These are phyloP conservation scores for Mortierella sp. DNA, from an alignment of 371 early-diverging fungal species.

Conservation along the genomic window DNA sequence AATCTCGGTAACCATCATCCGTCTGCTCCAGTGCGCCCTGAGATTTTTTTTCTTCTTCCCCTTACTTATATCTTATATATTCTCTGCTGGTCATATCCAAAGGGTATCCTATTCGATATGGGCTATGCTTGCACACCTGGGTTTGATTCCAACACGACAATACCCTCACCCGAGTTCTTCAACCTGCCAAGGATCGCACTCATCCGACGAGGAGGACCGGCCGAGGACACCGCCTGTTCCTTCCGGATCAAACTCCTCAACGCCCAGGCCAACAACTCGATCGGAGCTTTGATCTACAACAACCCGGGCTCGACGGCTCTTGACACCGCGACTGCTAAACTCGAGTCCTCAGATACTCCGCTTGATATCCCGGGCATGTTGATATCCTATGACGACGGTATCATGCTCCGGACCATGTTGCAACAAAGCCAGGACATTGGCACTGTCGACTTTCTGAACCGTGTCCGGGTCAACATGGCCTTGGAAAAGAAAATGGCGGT, in stretches of 20 bases:
- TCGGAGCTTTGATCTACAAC: conserved; percentile 32
- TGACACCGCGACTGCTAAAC: conserved; percentile 15
- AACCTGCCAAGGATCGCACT: conserved; percentile 32
- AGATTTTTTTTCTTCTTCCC: neutral
- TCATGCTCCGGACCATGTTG: conserved; percentile 14
- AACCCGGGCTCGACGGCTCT: conserved; percentile 3
- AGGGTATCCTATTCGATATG: conserved; percentile 49
- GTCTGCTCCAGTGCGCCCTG: neutral
- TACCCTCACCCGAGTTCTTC: conserved; percentile 24
- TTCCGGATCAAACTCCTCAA: conserved; percentile 32
- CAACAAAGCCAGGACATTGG: conserved; percentile 17
- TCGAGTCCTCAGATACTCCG: conserved; percentile 1
- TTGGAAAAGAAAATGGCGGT: conserved; percentile 48
- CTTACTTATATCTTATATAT: conserved; percentile 1
- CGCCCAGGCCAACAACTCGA: conserved; percentile 20
- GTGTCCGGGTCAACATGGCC: conserved; percentile 30
- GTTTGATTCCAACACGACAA: conserved; percentile 13
- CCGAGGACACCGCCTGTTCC: conserved; percentile 5
- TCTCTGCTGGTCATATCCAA: neutral
- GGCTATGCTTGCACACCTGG: conserved; percentile 33
- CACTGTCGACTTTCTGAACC: conserved; percentile 17
- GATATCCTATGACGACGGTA: conserved; percentile 24
- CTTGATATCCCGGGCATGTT: conserved; percentile 36
- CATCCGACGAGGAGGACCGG: conserved; percentile 31
- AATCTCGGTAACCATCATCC: conserved; percentile 18